Evolutionary conservation across 192 early-diverging fungal genomes (phyloP), one percentile per base, ranked within the genome.

Genomic region (Gonapodya sp.): DNA sequence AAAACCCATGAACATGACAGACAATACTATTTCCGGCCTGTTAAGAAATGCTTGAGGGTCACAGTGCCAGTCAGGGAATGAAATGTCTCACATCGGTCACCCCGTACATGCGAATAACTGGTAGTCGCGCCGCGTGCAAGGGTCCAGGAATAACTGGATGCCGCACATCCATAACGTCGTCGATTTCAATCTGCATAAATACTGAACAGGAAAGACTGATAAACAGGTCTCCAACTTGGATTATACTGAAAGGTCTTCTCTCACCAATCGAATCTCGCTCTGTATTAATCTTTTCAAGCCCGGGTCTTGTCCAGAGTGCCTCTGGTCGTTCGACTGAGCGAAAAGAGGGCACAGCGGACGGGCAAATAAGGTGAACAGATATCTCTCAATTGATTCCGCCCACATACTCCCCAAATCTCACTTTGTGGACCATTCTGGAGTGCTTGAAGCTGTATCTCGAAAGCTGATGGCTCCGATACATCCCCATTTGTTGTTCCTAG

Each of bases 181-280:
- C 96, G 35, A 95, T 88, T 81, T 99, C 97, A 85, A 99, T 93
- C 83, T 99, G 97, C 84, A 98, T 96, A 81, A 99, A 99, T 0
- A 96, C 93, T 89, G 82, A 30, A 8, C 8, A 64, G 8, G 8
- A 64, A 64, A 64, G n/a, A n/a, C n/a, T n/a, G n/a, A n/a, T n/a
- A n/a, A n/a, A n/a, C n/a, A n/a, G n/a, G n/a, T n/a, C n/a, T n/a
- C n/a, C n/a, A n/a, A n/a, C n/a, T n/a, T n/a, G n/a, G n/a, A n/a
- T n/a, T n/a, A n/a, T n/a, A n/a, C n/a, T n/a, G n/a, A n/a, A n/a
- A n/a, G n/a, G n/a, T n/a, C n/a, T n/a, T n/a, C n/a, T n/a, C 46
- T 24, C 8, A 64, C 46, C 46, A 64, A 64, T 64, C 46, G 46
- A 64, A 64, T 64, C 46, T 16, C 46, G 46, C 46, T 64, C 46